Evolutionary conservation across 2,329 filamentous ascomycete genomes (phyloP).

Genomic region (Venturia aucupariae): DNA sequence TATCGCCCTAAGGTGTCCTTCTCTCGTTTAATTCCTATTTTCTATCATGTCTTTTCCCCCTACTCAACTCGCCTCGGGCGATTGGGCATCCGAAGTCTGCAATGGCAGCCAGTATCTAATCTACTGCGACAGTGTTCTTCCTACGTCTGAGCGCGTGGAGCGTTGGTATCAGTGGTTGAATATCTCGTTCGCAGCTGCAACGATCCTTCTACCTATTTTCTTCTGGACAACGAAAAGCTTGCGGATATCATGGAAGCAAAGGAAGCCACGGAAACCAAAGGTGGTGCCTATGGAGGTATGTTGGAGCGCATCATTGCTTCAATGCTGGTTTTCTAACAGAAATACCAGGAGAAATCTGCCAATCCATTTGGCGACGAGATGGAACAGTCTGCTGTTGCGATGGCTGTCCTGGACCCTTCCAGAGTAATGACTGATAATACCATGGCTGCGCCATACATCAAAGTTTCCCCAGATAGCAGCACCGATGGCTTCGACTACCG

Average conservation of each 20-base stretch:
- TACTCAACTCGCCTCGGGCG: background rate
- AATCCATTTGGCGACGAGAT: background rate
- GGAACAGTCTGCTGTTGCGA: background rate
- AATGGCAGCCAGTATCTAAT: conserved; percentile 2
- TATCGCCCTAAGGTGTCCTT: background rate
- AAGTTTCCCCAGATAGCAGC: background rate
- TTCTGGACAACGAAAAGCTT: background rate
- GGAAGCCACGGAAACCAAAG: background rate
- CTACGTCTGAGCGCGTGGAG: background rate
- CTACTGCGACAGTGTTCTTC: conserved; percentile 4
- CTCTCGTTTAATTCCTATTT: background rate
- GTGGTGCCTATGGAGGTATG: background rate
- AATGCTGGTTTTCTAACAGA: background rate
- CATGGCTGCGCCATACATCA: conserved; percentile 1
- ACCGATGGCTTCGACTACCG: background rate
- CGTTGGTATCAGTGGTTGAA: conserved; percentile 7
- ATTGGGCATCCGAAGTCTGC: background rate
- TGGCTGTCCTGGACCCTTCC: background rate
- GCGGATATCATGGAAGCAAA: background rate
- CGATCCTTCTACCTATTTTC: background rate
- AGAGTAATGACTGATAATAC: background rate
- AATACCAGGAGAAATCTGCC: background rate
- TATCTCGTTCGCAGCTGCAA: background rate
- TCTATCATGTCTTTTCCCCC: conserved; percentile 1
- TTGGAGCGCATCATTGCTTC: background rate